Conservation (phyloP, 768 basidiomycete genomes). For the Trametes villosa region DNA sequence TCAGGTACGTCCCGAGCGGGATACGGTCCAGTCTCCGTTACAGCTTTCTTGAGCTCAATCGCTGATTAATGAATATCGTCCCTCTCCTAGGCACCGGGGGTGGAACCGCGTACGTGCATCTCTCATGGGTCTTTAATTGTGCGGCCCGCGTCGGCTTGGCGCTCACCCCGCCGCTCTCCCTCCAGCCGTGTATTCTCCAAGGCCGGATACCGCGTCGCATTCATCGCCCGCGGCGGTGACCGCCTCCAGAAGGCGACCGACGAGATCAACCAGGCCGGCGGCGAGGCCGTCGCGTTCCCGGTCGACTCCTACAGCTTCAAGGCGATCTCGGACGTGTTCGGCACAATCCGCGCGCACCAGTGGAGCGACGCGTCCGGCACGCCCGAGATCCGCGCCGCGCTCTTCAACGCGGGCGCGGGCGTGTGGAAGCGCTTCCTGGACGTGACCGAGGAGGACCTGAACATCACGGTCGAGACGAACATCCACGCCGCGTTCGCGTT, state of each 20-base stretch:
- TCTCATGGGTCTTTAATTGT: neutral
- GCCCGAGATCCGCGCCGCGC: slow-evolving; percentile 42
- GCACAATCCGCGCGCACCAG: slow-evolving; percentile 35
- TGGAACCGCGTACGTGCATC: slow-evolving; percentile 42
- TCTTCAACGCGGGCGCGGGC: slow-evolving; percentile 44
- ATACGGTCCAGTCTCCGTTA: neutral
- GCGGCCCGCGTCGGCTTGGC: neutral
- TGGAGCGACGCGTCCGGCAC: slow-evolving; percentile 30
- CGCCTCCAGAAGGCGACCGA: slow-evolving; percentile 39
- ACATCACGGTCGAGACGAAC: slow-evolving; percentile 36
- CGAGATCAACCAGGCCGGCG: slow-evolving; percentile 40
- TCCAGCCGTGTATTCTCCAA: slow-evolving; percentile 43
- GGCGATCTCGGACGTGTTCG: slow-evolving; percentile 38
- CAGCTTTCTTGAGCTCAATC: neutral
- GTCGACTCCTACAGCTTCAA: slow-evolving; percentile 39
- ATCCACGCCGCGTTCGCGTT: slow-evolving; percentile 46
- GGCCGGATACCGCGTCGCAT: slow-evolving; percentile 45
- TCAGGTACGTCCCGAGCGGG: slow-evolving; percentile 32
- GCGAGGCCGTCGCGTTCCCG: slow-evolving; percentile 45
- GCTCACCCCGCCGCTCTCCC: neutral
- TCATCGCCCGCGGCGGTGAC: slow-evolving; percentile 42
- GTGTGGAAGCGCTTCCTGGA: slow-evolving; percentile 46
- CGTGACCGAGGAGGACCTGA: slow-evolving; percentile 42
- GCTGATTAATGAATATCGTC: neutral
- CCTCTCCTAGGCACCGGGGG: slow-evolving; percentile 41